These are phyloP conservation scores for Terfezia boudieri DNA, from an alignment of 495 filamentous ascomycete genomes.

Conservation along the genomic window DNA sequence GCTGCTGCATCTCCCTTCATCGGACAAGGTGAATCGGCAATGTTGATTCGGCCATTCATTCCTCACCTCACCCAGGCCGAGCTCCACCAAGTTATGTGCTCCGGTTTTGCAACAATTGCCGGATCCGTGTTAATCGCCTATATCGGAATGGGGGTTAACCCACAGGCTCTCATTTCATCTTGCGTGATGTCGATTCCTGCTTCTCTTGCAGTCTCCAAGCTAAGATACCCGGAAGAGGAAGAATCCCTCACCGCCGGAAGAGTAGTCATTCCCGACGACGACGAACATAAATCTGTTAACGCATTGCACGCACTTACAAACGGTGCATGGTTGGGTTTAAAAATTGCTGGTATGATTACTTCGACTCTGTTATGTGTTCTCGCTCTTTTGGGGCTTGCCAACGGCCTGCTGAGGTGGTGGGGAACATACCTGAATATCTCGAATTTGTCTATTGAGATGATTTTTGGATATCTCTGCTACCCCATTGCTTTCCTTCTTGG, in stretches of 20 bases:
- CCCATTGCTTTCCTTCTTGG: slow-evolving; percentile 69
- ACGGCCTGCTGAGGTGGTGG: slow-evolving; percentile 77
- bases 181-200: slow-evolving; percentile 87
- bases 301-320: slow-evolving; percentile 67
- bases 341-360: slow-evolving; percentile 69
- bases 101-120: slow-evolving; percentile 38
- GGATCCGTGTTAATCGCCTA: slow-evolving; percentile 64
- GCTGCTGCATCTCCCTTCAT: slow-evolving; percentile 89
- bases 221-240: slow-evolving; percentile 73
- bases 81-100: slow-evolving; percentile 77
- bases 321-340: slow-evolving; percentile 71
- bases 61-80: slow-evolving; percentile 62
- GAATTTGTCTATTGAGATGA: slow-evolving; percentile 49
- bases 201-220: slow-evolving; percentile 63
- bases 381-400: slow-evolving; percentile 48
- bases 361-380: slow-evolving; percentile 67
- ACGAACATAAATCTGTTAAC: slow-evolving; percentile 47
- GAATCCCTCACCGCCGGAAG: slow-evolving; percentile 59
- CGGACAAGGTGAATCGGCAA: slow-evolving; percentile 79
- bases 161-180: slow-evolving; percentile 71
- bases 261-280: slow-evolving; percentile 51
- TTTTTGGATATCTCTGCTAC: slow-evolving; percentile 68
- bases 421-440: slow-evolving; percentile 58
- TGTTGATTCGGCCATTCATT: slow-evolving; percentile 75
- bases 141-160: slow-evolving; percentile 54